Evolutionary conservation across 345 rosid genomes (phyloP).

Genomic region (Ceriops zippeliana): DNA sequence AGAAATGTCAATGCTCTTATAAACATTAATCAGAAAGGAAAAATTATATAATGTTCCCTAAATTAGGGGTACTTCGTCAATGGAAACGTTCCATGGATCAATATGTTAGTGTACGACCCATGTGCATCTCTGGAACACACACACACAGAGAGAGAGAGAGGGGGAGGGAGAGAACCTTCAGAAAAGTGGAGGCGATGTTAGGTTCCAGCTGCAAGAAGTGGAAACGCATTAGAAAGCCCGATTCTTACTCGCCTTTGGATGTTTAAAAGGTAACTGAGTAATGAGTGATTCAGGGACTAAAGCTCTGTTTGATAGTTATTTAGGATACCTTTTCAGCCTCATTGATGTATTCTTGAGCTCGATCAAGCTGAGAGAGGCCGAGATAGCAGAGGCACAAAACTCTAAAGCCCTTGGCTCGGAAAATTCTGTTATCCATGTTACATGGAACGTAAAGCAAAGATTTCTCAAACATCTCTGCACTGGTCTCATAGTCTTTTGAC

Average conservation of each 20-base stretch:
- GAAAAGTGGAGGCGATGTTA: constrained; percentile 73
- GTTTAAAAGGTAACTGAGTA: neutral
- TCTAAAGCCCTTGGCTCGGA: constrained; percentile 90
- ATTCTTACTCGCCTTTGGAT: neutral
- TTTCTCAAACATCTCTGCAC: constrained; percentile 91
- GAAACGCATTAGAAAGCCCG: constrained; percentile 12
- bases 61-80: no score
- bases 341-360: constrained; percentile 76
- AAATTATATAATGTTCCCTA: neutral
- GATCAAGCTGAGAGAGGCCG: constrained; percentile 72
- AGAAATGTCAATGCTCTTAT: constrained; percentile 18
- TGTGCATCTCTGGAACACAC: neutral
- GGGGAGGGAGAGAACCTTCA: constrained; percentile 58
- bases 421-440: constrained; percentile 58
- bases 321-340: constrained; percentile 84
- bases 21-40: neutral
- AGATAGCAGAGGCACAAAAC: constrained; percentile 90
- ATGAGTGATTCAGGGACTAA: constrained; percentile 1
- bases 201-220: constrained; percentile 79
- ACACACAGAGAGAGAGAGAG: constrained; percentile 3
- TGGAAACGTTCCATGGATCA: neutral
- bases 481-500: constrained; percentile 66
- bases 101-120: neutral
- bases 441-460: constrained; percentile 83
- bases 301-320: constrained; percentile 6